phyloP scores from a whole-genome alignment of 2,329 filamentous ascomycete species.

The Monosporascus sp. region DNA sequence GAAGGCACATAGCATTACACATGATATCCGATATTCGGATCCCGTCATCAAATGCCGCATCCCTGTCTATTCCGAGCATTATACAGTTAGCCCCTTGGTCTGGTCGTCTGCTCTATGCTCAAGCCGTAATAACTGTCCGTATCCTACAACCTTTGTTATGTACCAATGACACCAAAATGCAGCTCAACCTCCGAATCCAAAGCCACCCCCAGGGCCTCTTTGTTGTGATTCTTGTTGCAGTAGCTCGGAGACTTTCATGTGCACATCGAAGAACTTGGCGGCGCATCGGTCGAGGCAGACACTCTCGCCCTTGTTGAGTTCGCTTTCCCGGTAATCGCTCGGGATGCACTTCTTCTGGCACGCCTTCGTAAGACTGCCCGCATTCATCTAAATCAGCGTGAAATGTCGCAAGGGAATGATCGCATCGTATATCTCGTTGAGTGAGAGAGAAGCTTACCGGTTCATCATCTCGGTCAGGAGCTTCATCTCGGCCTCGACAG shows the following conservation, averaged over 20 bases:
- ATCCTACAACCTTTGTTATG: not conserved
- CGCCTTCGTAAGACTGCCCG: conserved; percentile 69
- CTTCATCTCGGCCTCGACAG: conserved; percentile 95
- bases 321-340: conserved; percentile 84
- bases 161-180: not conserved
- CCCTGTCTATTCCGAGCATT: not conserved
- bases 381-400: conserved; percentile 7
- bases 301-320: conserved; percentile 97
- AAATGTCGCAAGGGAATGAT: not conserved
- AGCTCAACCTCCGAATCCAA: conserved; percentile 39
- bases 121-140: not conserved
- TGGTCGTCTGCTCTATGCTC: not conserved
- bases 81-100: not conserved
- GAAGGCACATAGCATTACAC: not conserved
- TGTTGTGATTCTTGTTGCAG: conserved; percentile 82
- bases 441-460: conserved; percentile 55
- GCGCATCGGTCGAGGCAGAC: conserved; percentile 98
- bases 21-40: not conserved
- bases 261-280: conserved; percentile 97
- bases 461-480: conserved; percentile 98
- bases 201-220: conserved; percentile 48
- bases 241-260: conserved; percentile 95
- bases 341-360: conserved; percentile 95
- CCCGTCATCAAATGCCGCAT: not conserved
- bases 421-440: too few species aligned